Base-by-base conservation (phyloP, 148 eudicot species). In the Suaeda aralocaspica region DNA sequence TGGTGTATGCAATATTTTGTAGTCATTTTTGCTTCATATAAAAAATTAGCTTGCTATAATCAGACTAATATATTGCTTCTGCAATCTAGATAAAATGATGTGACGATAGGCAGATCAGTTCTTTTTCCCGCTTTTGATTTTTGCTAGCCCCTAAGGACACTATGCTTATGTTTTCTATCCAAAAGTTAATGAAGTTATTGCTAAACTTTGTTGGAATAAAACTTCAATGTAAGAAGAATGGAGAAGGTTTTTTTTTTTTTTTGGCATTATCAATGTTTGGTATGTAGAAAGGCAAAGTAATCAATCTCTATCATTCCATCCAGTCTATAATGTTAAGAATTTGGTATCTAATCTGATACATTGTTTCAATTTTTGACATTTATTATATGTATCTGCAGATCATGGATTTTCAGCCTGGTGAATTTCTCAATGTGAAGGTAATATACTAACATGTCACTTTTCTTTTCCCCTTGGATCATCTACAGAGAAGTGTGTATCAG, bases 321-420 rank as follows among this genome's bases (percentile, higher is more conserved):
- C 41, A 36, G 8, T 62, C 28, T 34, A 39, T 39, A 36, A 9
- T 62, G 16, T 36, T 62, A 1, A 36, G 0, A 11, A 0, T 31
- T 62, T 62, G 48, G 39, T 62, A 21, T 28, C 46, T 59, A 30
- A 59, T 33, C 18, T 41, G 21, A 24, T 22, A 10, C 7, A 16
- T 22, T 11, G 36, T 56, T 71, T 33, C 1, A 34, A 18, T 11
- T 34, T 65, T 66, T 42, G 73, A 58, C 53, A 62, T 31, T 58
- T 76, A 44, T 21, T 19, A 25, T 64, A 28, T 56, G 41, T 48
- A 11, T 48, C 36, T 78, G 82, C 89, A 91, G 99, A 86, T 94
- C 77, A 94, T 94, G 99, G 99, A 94, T 81, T 94, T 94, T 57
- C 92, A 94, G 83, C 99, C 97, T 24, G 99, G 99, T 55, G 99